Base-by-base conservation (phyloP, 768 basidiomycete genomes). In the Phylloporus sp. region DNA sequence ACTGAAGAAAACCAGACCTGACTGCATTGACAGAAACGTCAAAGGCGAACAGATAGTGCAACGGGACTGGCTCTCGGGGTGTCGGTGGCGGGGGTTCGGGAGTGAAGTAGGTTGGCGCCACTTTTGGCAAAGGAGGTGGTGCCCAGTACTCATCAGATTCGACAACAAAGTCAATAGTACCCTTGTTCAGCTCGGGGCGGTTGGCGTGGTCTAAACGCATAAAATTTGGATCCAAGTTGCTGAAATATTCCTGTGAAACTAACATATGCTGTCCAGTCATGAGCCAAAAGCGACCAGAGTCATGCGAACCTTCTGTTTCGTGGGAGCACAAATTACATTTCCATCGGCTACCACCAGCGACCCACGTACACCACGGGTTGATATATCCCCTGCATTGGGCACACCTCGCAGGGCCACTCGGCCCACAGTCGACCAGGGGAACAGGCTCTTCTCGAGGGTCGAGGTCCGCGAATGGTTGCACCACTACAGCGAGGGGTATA, bases 311-410 rank as follows among this genome's bases (percentile, higher is more conserved):
- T 71, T 81, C 76, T n/a, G 88, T 91, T 59, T 86, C 80, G 54
- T 82, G 78, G 3, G 72, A 68, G 68, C 96, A 99, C 14, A 99
- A 63, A 72, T 98, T 98, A 64, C 96, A 99, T 57, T 76, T 82
- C 90, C 94, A 99, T 54, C 75, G 80, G 48, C 77, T 75, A 6
- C 96, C 96, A 3, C 88, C 88, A 9, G 85, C 77, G 17, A 78
- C 69, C 82, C 90, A 99, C 21, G 71, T 71, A 64, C 86, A 91
- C 92, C 92, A 98, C 0, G 93, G 87, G 60, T 97, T 98, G 56
- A 99, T 74, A 64, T 98, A 99, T 0, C 77, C 90, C 54, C 90
- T 76, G 65, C 96, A 99, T 27, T 78, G 73, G 36, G 74, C 78
- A 58, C 96, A 99, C 26, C 96, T 77, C 20, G 86, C 78, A 11